Evolutionary conservation across 208 protist species (phyloP).

Genomic region (Kentomonas sorsogonicus): DNA sequence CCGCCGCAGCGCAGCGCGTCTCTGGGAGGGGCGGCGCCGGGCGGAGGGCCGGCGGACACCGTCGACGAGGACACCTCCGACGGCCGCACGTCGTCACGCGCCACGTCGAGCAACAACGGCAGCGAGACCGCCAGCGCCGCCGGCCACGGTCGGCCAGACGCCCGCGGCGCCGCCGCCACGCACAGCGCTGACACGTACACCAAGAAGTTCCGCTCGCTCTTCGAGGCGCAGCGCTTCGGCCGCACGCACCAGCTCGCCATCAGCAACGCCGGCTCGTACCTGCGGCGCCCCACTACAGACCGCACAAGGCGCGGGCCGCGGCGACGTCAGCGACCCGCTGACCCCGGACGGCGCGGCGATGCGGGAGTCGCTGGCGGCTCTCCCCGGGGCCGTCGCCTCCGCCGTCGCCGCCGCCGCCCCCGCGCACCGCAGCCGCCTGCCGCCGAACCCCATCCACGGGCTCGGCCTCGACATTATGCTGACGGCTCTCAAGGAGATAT

Average conservation of each 20-base stretch:
- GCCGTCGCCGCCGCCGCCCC: background rate
- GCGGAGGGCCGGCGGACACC: too few relatives aligned
- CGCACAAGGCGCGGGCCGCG: too few relatives aligned
- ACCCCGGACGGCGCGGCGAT: background rate
- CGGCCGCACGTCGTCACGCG: too few relatives aligned
- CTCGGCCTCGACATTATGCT: conserved; percentile 44
- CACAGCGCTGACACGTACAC: background rate
- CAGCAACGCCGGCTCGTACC: too few relatives aligned
- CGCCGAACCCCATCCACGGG: conserved; percentile 14
- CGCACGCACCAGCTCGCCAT: too few relatives aligned
- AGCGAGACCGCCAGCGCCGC: background rate
- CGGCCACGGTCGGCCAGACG: background rate
- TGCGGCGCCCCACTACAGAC: too few relatives aligned
- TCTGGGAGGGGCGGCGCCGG: too few relatives aligned
- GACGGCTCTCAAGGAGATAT: conserved; percentile 35
- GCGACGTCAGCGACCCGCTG: too few relatives aligned
- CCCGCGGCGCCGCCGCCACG: background rate
- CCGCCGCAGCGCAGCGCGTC: too few relatives aligned
- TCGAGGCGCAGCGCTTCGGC: too few relatives aligned
- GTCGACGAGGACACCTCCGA: too few relatives aligned
- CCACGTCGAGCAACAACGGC: background rate
- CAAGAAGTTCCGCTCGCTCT: too few relatives aligned
- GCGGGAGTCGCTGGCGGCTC: background rate
- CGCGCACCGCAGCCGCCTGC: background rate
- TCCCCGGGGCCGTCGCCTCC: background rate